Base-by-base conservation (phyloP, 148 eudicot species). In the Selenicereus undatus region DNA sequence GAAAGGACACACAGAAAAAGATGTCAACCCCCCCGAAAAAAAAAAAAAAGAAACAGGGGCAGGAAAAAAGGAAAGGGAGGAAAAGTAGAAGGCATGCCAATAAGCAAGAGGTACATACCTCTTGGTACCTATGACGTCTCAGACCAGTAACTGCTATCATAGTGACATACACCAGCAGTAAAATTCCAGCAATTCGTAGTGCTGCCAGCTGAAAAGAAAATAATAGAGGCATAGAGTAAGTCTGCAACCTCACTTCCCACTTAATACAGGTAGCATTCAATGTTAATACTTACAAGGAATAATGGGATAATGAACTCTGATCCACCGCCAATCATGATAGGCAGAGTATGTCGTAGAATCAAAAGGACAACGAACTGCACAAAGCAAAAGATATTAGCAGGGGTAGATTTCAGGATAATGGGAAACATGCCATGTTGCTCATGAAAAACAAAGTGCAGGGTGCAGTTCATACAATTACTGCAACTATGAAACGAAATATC, bases 331-430 rank as follows among this genome's bases (percentile, higher is more conserved):
- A 86, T 83, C 79, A 95, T 54, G 66, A 92, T 56, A 3, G 98
- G 98, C 62, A 91, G 90, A 50, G 88, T 85, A 84, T 93, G 98
- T 79, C 98, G 86, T 72, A 95, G 81, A 52, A 95, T 85, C 82
- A 95, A 77, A 36, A 95, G 97, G 75, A 93, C 87, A 87, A 93
- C 80, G 74, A 95, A 93, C 98, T 95, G 93, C 82, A 84, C 39
- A 60, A 74, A 13, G 51, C 30, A 20, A 36, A 3, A 78, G 8
- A 78, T 4, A 0, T 20, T 36, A 70, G 70, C 20, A 56, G 52
- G 42, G 7, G 22, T 35, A 10, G 54, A 13, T 73, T n/a, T 73
- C 30, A 81, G 76, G n/a, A 60, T 5, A 64, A 22, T 48, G 52
- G 62, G 21, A 39, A 54, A 21, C 26, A 29, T 45, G 62, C 68